Base-by-base conservation (phyloP, 352 stramenopile genomes). In the Globisporangium okanoganense region DNA sequence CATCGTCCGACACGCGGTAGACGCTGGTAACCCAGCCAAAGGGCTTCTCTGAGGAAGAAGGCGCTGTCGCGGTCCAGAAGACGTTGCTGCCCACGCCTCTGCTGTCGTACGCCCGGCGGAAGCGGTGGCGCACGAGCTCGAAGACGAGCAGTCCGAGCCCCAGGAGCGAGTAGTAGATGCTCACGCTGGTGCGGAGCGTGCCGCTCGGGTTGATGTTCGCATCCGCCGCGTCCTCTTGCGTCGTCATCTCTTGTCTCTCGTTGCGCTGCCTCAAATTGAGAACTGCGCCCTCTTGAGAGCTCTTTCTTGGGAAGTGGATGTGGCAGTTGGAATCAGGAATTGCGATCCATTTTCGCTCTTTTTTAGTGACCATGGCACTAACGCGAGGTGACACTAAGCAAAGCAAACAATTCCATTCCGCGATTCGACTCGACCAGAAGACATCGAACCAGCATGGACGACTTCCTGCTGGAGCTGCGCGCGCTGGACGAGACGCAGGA, bases 401-500 rank as follows among this genome's bases (percentile, higher is more conserved):
- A 45, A 22, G n/a, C 20, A 18, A n/a, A 5, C 40, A 22, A 22
- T 27, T 14, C 48, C 18, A 18, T 41, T 41, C 22, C n/a, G 18
- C 8, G n/a, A 38, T 45, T 56, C 27, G 8, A 56, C 29, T 27
- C 7, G 9, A 24, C 18, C 3, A 38, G 20, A 38, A 40, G 45
- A 18, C 20, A 38, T 12, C 25, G n/a, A 44, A 44, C 8, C 27
- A 51, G 47, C 1, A 91, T 91, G 73, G 85, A 90, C 57, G 82
- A 92, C 54, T 92, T 91, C 63, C 36, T 85, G 31, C 73, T 82
- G n/a, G 85, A 94, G 59, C 59, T 94, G 64, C 70, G 70, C 52
- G 80, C 90, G 54, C 58, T 94, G 54, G 85, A 94, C 64, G 85
- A 94, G 64, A 90, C 85, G 49, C 81, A 90, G 70, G 85, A 94